Evolutionary conservation across 371 early-diverging fungal species (phyloP).

Genomic region (Conidiobolus incongruus): DNA sequence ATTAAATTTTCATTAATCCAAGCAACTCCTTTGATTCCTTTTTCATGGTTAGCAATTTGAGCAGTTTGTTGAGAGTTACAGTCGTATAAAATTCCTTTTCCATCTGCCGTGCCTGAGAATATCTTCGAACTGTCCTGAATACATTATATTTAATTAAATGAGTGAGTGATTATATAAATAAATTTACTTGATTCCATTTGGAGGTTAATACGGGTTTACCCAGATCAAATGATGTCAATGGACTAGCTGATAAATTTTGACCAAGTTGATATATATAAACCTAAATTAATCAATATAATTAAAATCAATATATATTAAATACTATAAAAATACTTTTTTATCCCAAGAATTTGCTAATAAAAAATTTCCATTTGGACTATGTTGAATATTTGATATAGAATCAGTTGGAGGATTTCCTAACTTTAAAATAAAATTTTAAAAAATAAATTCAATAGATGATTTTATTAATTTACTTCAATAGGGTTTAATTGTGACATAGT

Average conservation of each 20-base stretch:
- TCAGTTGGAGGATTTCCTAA: conserved; percentile 58
- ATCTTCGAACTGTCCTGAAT: conserved; percentile 54
- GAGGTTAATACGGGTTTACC: conserved; percentile 66
- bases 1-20: conserved; percentile 34
- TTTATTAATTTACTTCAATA: too few relatives aligned
- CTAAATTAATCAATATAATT: conserved; percentile 14
- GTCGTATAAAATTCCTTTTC: conserved; percentile 40
- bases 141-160: neutral
- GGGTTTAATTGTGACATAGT: too few relatives aligned
- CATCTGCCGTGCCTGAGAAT: conserved; percentile 58
- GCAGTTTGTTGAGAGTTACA: conserved; percentile 25
- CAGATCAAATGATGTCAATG: conserved; percentile 59
- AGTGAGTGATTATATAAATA: neutral
- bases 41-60: conserved; percentile 46
- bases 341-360: conserved; percentile 84
- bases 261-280: conserved; percentile 79
- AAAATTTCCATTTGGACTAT: conserved; percentile 57
- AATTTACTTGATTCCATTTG: conserved; percentile 64
- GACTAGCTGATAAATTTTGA: conserved; percentile 36
- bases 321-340: conserved; percentile 36
- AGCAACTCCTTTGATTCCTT: conserved; percentile 31
- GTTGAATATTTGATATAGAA: conserved; percentile 51
- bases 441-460: too few relatives aligned
- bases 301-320: neutral
- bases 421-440: conserved; percentile 11